A percentile compares a stretch with the other conserved stretches of the same genome.
These are phyloP conservation scores for Curvularia verruculosa DNA, from an alignment of 2,329 filamentous ascomycete species.

Conservation along the genomic window DNA sequence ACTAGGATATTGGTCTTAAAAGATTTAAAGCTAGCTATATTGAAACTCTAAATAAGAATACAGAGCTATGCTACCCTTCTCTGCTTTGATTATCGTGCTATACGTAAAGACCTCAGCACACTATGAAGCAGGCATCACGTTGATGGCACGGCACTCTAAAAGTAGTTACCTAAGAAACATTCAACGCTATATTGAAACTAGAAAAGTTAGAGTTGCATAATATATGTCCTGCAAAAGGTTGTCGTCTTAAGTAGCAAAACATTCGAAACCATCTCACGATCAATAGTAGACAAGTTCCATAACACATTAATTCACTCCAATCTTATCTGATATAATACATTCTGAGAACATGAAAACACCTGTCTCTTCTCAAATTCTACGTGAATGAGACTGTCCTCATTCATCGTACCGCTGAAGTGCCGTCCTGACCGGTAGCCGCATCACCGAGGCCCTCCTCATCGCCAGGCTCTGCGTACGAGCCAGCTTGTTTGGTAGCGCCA, in stretches of 20 bases:
- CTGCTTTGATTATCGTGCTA: too few species aligned
- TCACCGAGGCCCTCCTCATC: slow-evolving; percentile 58
- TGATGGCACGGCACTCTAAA: not conserved
- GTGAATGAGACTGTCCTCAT: not conserved
- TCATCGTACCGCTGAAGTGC: slow-evolving; percentile 31
- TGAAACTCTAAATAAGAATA: too few species aligned
- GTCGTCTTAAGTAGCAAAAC: not conserved
- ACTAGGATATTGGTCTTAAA: too few species aligned
- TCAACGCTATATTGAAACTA: not conserved
- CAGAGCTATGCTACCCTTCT: too few species aligned
- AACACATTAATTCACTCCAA: not conserved
- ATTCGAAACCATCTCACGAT: not conserved
- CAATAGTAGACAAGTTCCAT: not conserved
- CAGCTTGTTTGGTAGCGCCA: slow-evolving; percentile 53
- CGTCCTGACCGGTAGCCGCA: slow-evolving; percentile 45
- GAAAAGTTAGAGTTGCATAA: not conserved
- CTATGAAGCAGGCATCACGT: not conserved
- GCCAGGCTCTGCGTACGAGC: slow-evolving; percentile 58
- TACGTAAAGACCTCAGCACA: not conserved
- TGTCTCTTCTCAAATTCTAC: not conserved
- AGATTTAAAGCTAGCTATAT: too few species aligned
- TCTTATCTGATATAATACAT: not conserved
- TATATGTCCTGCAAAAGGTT: not conserved
- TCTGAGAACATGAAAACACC: not conserved
- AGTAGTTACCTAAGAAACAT: not conserved